Percentiles rank a stretch among this genome's conserved stretches.
These are phyloP conservation scores for Zychaea mexicana DNA, from an alignment of 371 early-diverging fungal genomes.

Conservation along the genomic window DNA sequence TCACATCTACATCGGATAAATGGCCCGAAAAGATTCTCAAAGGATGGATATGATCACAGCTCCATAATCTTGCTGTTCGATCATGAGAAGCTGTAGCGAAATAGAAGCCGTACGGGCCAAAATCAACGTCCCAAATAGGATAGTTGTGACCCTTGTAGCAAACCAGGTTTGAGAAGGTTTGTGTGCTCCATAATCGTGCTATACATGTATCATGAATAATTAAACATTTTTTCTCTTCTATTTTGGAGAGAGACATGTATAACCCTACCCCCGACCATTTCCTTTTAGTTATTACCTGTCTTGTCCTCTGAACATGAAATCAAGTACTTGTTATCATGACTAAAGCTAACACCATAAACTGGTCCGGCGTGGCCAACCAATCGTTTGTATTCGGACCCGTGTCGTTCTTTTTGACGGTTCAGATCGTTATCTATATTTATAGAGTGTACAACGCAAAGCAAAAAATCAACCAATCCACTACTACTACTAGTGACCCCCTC, in stretches of 20 bases:
- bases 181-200: conserved; percentile 96
- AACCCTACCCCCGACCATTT: neutral
- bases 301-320: conserved; percentile 96
- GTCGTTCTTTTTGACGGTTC: conserved; percentile 51
- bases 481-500: too few relatives aligned
- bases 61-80: conserved; percentile 96
- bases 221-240: neutral
- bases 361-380: conserved; percentile 98
- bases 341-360: conserved; percentile 92
- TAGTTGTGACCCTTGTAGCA: conserved; percentile 98
- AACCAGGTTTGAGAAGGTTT: conserved; percentile 88
- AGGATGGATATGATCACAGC: conserved; percentile 93
- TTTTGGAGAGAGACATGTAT: too few relatives aligned
- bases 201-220: neutral
- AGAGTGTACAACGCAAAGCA: neutral
- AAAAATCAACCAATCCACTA: too few relatives aligned
- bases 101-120: conserved; percentile 91
- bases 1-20: conserved; percentile 96
- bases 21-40: conserved; percentile 98
- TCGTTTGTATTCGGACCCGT: conserved; percentile 58
- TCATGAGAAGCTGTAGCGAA: conserved; percentile 98
- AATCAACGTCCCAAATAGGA: conserved; percentile 97
- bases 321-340: conserved; percentile 86
- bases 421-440: conserved; percentile 45
- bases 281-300: conserved; percentile 65